These are phyloP conservation scores for Hypoxylon sp. DNA, from an alignment of 2,329 filamentous ascomycete genomes.

Conservation along the genomic window DNA sequence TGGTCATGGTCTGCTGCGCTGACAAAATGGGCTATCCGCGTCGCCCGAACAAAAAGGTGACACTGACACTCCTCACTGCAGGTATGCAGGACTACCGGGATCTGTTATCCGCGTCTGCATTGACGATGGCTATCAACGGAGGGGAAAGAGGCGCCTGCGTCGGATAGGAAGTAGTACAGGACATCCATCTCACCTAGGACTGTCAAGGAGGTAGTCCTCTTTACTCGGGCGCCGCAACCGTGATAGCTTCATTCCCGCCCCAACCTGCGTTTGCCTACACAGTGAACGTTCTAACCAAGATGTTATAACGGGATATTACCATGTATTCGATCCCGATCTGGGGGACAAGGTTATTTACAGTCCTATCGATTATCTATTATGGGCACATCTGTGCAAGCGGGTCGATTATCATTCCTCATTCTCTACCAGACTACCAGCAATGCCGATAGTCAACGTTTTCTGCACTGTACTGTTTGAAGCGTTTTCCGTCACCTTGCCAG, in stretches of 20 bases:
- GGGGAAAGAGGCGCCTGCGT: constrained; percentile 5
- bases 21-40: constrained; percentile 35
- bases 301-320: constrained; percentile 20
- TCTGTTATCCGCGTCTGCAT: constrained; percentile 20
- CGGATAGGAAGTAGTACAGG: constrained; percentile 20
- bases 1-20: constrained; percentile 22
- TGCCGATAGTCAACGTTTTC: constrained; percentile 27
- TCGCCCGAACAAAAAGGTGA: constrained; percentile 28
- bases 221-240: constrained; percentile 11
- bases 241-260: constrained; percentile 25
- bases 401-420: not conserved
- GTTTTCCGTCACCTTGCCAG: constrained; percentile 47
- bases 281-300: constrained; percentile 11
- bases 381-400: constrained; percentile 25
- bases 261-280: constrained; percentile 6
- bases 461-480: constrained; percentile 35
- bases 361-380: constrained; percentile 26
- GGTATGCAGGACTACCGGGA: constrained; percentile 29
- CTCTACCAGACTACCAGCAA: constrained; percentile 43
- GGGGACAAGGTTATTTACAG: constrained; percentile 33
- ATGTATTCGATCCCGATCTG: constrained; percentile 29
- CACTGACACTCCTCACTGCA: constrained; percentile 16
- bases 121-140: constrained; percentile 24
- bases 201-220: constrained; percentile 7
- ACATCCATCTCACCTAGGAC: constrained; percentile 11